Evolutionary conservation across 2,329 filamentous ascomycete genomes (phyloP), one percentile per base, ranked within the genome.

Genomic region (Ascosphaera apis): DNA sequence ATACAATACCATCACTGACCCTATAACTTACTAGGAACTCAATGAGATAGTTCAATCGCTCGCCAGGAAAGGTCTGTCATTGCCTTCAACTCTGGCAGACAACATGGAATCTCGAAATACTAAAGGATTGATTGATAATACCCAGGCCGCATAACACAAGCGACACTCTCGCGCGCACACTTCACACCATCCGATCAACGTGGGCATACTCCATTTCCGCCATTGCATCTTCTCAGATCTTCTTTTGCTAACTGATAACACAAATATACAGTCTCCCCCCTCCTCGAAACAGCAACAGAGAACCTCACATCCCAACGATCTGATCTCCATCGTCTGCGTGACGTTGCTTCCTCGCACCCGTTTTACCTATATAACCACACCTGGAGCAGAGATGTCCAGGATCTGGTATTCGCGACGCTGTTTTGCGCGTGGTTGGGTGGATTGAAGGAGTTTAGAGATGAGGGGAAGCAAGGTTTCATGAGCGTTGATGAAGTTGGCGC

Each of bases 321-420:
- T 34, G 76, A 75, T 32, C 67, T 93, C 33, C 58, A 62, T 39
- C 71, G 75, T 44, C 69, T 98, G 32, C 68, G 71, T 41, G 58
- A 65, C 37, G 68, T 80, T 37, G 82, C 84, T 2, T 84, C 82
- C 17, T 67, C 79, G 52, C 76, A 91, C 48, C 86, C 88, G 0
- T 98, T 95, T 64, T 98, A 95, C 72, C 93, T 92, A 67, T 93
- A 91, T 62, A 93, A 93, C 56, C 62, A 65, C 38, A 71, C 82
- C 53, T 98, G 88, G 88, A 69, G 72, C 18, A 71, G 81, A 39
- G 72, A 79, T 48, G 61, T 93, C 37, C 86, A 95, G 55, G 81
- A 80, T 53, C 69, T 80, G 32, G 70, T 63, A 36, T 66, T 66
- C 44, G 63, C 65, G 2, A 63, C 74, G 37, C 55, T 74, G 15